These are phyloP conservation scores for Candida krabiensis DNA, from an alignment of 805 yeast species.

Conservation along the genomic window DNA sequence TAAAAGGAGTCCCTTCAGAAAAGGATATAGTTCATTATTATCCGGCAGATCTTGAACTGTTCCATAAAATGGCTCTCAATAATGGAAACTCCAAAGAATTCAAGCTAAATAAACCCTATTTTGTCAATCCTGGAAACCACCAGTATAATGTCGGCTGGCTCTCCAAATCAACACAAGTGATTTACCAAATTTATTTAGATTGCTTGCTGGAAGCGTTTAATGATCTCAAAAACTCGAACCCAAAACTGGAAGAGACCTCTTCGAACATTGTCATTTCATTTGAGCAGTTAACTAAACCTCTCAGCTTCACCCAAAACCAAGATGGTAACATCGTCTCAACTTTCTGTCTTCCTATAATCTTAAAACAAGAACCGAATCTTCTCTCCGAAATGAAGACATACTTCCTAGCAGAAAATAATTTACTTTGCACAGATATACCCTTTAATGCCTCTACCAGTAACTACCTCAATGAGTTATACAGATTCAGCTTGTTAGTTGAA, in stretches of 20 bases:
- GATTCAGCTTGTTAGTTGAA: too few species aligned
- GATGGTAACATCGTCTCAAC: too few species aligned
- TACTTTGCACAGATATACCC: too few species aligned
- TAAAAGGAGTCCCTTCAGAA: background rate
- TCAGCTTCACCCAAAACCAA: background rate
- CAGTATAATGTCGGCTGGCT: conserved; percentile 10
- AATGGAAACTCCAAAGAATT: conserved; percentile 1
- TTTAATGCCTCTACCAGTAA: too few species aligned
- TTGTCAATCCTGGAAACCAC: background rate
- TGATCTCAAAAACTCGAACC: background rate
- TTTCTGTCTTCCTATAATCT: too few species aligned
- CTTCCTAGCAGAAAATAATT: too few species aligned
- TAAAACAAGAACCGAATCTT: too few species aligned
- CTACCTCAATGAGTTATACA: too few species aligned
- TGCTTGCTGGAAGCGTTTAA: conserved; percentile 4
- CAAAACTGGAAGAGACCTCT: background rate
- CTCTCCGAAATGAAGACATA: too few species aligned
- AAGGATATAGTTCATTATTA: conserved; percentile 5
- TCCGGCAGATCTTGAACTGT: conserved; percentile 7
- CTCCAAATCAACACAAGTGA: conserved; percentile 8
- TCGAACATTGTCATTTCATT: too few species aligned
- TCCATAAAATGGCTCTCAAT: background rate
- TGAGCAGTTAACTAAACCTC: background rate
- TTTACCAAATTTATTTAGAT: conserved; percentile 7
- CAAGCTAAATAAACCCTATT: conserved; percentile 2